Conservation (phyloP, 2,329 filamentous ascomycete species). For the Cercospora brassicicola region DNA sequence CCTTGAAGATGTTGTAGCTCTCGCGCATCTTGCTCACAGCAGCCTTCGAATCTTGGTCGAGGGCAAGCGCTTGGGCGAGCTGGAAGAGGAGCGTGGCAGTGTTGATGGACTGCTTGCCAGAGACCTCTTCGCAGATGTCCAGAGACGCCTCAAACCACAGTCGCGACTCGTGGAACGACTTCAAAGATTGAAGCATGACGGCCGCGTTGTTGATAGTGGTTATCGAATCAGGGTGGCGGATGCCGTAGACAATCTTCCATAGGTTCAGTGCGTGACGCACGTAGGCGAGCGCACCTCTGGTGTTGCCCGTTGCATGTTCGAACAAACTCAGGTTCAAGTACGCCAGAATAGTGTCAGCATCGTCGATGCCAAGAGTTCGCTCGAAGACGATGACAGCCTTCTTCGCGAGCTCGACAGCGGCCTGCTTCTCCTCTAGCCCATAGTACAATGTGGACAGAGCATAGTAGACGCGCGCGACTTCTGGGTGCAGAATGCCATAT, state of each 20-base stretch:
- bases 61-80: constrained; percentile 86
- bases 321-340: constrained; percentile 96
- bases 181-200: constrained; percentile 95
- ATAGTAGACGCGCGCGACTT: constrained; percentile 94
- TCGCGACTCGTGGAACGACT: constrained; percentile 90
- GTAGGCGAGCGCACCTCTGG: constrained; percentile 80
- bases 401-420: constrained; percentile 88
- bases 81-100: constrained; percentile 95
- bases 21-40: constrained; percentile 93
- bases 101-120: constrained; percentile 86
- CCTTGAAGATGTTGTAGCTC: constrained; percentile 92
- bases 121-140: constrained; percentile 82
- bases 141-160: constrained; percentile 96
- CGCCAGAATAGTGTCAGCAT: constrained; percentile 87
- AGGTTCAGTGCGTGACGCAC: constrained; percentile 89
- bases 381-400: constrained; percentile 97
- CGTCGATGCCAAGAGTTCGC: constrained; percentile 89
- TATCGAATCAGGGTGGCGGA: constrained; percentile 93
- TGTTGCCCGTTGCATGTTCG: constrained; percentile 88
- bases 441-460: constrained; percentile 94
- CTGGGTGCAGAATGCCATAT: constrained; percentile 93
- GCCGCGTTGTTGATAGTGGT: constrained; percentile 98
- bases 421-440: constrained; percentile 95
- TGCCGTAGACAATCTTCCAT: constrained; percentile 95
- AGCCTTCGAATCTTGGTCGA: constrained; percentile 92